phyloP scores from a whole-genome alignment of 2,329 filamentous ascomycete genomes.

The Fusarium graminum region DNA sequence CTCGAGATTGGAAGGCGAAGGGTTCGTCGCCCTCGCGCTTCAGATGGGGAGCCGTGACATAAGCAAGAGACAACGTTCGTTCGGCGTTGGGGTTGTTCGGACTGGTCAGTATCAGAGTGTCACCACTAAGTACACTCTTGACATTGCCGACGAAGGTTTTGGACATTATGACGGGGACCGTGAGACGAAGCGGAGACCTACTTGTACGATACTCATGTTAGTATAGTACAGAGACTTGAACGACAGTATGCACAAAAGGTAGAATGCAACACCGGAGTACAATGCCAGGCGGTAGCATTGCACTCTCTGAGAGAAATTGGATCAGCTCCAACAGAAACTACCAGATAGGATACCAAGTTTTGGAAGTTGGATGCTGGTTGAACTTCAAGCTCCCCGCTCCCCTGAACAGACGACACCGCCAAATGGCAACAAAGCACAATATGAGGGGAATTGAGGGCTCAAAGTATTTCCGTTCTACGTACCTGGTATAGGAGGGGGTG shows the following conservation, averaged over 20 bases:
- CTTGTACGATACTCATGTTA: constrained; percentile 28
- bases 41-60: constrained; percentile 88
- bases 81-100: constrained; percentile 85
- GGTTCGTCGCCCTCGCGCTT: constrained; percentile 92
- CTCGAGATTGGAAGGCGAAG: constrained; percentile 93
- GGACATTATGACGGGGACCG: constrained; percentile 57
- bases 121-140: constrained; percentile 94
- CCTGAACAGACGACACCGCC: constrained; percentile 38
- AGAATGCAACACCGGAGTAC: background rate
- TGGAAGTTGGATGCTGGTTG: constrained; percentile 10
- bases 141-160: constrained; percentile 77
- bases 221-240: constrained; percentile 15
- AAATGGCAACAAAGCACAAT: constrained; percentile 13
- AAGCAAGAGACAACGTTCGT: constrained; percentile 89
- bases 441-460: constrained; percentile 4
- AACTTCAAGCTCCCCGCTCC: constrained; percentile 34
- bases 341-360: constrained; percentile 5
- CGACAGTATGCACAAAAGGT: constrained; percentile 8
- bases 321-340: background rate
- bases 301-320: background rate
- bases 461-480: constrained; percentile 37
- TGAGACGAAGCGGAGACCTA: constrained; percentile 43
- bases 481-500: constrained; percentile 39
- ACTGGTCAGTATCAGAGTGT: constrained; percentile 87
- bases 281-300: background rate